A percentile compares a stretch with the other conserved stretches of the same genome.
phyloP scores from a whole-genome alignment of 2,329 filamentous ascomycete species.

The Cercospora janseana region DNA sequence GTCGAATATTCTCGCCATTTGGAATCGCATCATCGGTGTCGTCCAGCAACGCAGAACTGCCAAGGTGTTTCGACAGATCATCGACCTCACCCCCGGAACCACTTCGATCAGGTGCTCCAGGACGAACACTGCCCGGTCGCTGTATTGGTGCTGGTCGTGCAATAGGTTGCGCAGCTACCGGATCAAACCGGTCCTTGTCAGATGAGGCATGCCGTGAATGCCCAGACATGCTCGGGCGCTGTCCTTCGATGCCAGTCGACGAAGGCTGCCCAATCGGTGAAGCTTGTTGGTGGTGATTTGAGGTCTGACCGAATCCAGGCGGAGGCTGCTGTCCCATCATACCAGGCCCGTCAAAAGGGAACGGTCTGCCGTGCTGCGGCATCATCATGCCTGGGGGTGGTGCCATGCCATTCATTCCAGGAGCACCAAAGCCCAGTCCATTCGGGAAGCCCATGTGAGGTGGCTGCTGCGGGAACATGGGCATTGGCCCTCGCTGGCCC shows the following conservation, averaged over 20 bases:
- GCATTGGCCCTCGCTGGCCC: conserved; percentile 53
- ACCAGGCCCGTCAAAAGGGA: conserved; percentile 50
- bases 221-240: conserved; percentile 39
- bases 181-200: conserved; percentile 59
- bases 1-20: conserved; percentile 39
- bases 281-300: conserved; percentile 35
- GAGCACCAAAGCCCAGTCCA: conserved; percentile 49
- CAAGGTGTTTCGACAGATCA: conserved; percentile 62
- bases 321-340: conserved; percentile 34
- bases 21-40: conserved; percentile 65
- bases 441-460: conserved; percentile 49
- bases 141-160: conserved; percentile 83
- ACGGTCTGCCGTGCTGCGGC: conserved; percentile 51
- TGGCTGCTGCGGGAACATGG: conserved; percentile 54
- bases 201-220: conserved; percentile 76
- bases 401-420: conserved; percentile 55
- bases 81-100: conserved; percentile 54
- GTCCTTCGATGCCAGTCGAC: conserved; percentile 35
- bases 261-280: conserved; percentile 37
- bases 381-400: conserved; percentile 55
- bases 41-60: conserved; percentile 82
- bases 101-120: conserved; percentile 43
- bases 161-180: conserved; percentile 67
- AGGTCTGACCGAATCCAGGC: conserved; percentile 54
- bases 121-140: conserved; percentile 71